A percentile compares a stretch with the other conserved stretches of the same genome.
These are phyloP conservation scores for Thalassia testudinum DNA, from an alignment of 116 monocot species.

Conservation along the genomic window DNA sequence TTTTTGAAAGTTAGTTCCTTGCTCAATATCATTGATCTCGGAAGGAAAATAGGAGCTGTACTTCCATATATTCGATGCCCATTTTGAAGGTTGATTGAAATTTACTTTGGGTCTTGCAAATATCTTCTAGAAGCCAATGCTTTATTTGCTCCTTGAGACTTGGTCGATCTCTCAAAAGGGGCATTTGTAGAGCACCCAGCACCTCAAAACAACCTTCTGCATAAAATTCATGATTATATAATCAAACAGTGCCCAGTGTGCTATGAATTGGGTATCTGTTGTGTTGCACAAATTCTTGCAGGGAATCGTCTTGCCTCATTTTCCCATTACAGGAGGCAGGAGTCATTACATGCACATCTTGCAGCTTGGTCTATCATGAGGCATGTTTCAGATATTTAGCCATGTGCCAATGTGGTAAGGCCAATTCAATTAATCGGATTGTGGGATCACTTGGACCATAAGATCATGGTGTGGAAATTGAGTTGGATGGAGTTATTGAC, in stretches of 20 bases:
- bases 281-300: conserved; percentile 64
- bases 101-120: conserved; percentile 49
- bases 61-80: conserved; percentile 70
- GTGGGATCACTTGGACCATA: neutral
- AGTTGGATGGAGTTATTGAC: conserved; percentile 9
- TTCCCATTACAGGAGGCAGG: conserved; percentile 93
- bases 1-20: conserved; percentile 81
- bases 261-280: conserved; percentile 71
- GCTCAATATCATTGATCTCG: conserved; percentile 54
- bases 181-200: conserved; percentile 78
- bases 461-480: neutral
- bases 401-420: conserved; percentile 43
- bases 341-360: conserved; percentile 44
- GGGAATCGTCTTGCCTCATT: conserved; percentile 56
- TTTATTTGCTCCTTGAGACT: conserved; percentile 80
- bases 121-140: conserved; percentile 84
- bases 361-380: conserved; percentile 62
- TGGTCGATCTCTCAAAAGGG: conserved; percentile 94
- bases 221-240: conserved; percentile 57
- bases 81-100: conserved; percentile 51
- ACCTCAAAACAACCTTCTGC: conserved; percentile 38
- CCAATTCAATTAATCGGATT: conserved; percentile 4
- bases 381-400: conserved; percentile 44
- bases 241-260: conserved; percentile 72
- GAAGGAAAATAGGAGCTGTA: conserved; percentile 80